Evolutionary conservation across 208 protist genomes (phyloP).

Genomic region (Wallacemonas sp.): DNA sequence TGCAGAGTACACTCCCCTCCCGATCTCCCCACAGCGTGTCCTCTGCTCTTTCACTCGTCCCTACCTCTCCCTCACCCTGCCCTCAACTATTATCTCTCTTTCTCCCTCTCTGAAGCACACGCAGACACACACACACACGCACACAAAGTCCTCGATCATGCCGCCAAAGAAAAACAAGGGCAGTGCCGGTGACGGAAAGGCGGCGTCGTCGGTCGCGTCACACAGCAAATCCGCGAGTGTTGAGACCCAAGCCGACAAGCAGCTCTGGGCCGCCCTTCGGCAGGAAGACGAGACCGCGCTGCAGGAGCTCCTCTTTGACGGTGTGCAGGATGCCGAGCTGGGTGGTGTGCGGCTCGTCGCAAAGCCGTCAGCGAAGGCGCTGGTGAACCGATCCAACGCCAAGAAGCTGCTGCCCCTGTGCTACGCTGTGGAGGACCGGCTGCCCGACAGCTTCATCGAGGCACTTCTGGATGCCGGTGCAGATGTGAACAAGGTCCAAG

Average conservation of each 20-base stretch:
- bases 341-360: constrained; percentile 12
- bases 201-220: no score
- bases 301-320: constrained; percentile 32
- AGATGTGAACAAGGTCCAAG: constrained; percentile 39
- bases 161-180: constrained; percentile 12
- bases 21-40: no score
- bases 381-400: constrained; percentile 31
- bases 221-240: not conserved
- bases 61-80: not conserved
- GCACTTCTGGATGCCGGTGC: constrained; percentile 47
- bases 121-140: constrained; percentile 5
- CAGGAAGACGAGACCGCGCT: constrained; percentile 41
- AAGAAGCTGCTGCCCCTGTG: constrained; percentile 50
- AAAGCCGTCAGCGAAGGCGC: constrained; percentile 18
- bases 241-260: constrained; percentile 17
- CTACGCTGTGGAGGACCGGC: constrained; percentile 43
- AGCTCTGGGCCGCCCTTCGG: constrained; percentile 48
- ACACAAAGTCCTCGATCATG: not conserved
- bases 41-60: not conserved
- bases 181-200: no score
- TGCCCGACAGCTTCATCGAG: constrained; percentile 26
- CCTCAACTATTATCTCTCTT: not conserved
- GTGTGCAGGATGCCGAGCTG: constrained; percentile 30
- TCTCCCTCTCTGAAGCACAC: not conserved
- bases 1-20: no score